Evolutionary conservation across 2,329 filamentous ascomycete species (phyloP).

Genomic region (Zasmidium angulare): DNA sequence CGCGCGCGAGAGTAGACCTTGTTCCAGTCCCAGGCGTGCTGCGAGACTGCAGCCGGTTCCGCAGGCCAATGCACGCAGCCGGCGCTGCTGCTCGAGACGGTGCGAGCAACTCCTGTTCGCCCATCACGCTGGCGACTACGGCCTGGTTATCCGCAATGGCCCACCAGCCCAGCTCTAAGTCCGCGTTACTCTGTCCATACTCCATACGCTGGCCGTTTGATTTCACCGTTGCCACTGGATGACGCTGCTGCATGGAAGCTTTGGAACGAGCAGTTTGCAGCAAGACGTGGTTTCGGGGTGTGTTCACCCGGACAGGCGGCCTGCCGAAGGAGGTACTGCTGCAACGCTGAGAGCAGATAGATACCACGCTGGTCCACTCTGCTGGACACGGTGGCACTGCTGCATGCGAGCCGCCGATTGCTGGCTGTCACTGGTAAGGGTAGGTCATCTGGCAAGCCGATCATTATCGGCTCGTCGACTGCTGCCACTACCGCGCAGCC

Average conservation of each 20-base stretch:
- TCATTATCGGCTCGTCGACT: slow-evolving; percentile 4
- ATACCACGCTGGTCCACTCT: slow-evolving; percentile 22
- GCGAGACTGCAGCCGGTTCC: slow-evolving; percentile 20
- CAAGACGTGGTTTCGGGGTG: slow-evolving; percentile 15
- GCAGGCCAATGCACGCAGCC: slow-evolving; percentile 14
- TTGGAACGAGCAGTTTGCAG: not conserved
- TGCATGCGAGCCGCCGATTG: slow-evolving; percentile 5
- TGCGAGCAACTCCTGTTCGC: not conserved
- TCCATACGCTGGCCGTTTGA: not conserved
- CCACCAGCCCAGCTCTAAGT: not conserved
- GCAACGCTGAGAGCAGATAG: slow-evolving; percentile 14
- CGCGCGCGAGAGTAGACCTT: not conserved
- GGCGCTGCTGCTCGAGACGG: not conserved
- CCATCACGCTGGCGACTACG: no score
- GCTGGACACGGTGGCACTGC: slow-evolving; percentile 8
- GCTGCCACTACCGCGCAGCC: not conserved
- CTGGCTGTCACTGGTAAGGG: slow-evolving; percentile 5
- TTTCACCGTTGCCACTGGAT: not conserved
- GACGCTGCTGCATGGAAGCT: not conserved
- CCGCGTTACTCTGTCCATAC: not conserved
- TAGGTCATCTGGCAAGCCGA: slow-evolving; percentile 1
- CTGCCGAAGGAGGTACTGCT: no score
- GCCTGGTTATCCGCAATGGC: not conserved
- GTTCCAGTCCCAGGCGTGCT: not conserved
- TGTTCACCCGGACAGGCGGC: slow-evolving; percentile 4